Percentiles rank a stretch among this genome's conserved stretches.
These are phyloP conservation scores for Lithospermum erythrorhizon DNA, from an alignment of 257 asterid genomes.

Conservation along the genomic window DNA sequence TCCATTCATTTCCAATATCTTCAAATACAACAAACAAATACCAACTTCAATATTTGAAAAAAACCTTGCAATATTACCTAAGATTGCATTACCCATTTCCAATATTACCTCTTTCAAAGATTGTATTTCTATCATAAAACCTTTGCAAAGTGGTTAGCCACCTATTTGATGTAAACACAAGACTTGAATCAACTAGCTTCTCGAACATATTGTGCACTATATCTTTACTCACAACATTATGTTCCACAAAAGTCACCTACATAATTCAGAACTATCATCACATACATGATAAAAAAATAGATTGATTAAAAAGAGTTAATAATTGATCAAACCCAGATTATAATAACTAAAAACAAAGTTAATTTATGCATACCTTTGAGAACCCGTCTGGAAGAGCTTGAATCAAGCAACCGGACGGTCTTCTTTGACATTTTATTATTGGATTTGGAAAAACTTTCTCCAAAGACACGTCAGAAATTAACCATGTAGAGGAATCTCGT, in stretches of 20 bases:
- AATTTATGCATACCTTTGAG: conserved; percentile 23
- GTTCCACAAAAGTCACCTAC: conserved; percentile 59
- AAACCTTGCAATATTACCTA: too few species aligned
- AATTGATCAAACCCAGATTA: too few species aligned
- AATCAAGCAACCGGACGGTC: conserved; percentile 54
- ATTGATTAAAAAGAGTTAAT: too few species aligned
- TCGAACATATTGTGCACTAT: conserved; percentile 15
- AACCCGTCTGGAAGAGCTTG: conserved; percentile 32
- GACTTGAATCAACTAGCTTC: conserved; percentile 17
- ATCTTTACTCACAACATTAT: conserved; percentile 20
- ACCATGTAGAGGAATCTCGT: conserved; percentile 29
- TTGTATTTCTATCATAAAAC: conserved; percentile 23
- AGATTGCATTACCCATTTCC: too few species aligned
- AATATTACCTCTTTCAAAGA: conserved; percentile 9
- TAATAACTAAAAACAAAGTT: too few species aligned
- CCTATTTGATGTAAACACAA: conserved; percentile 34
- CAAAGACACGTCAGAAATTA: conserved; percentile 43
- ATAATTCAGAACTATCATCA: not conserved
- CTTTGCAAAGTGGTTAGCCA: conserved; percentile 44
- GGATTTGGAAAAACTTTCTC: conserved; percentile 36
- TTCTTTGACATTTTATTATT: conserved; percentile 20
- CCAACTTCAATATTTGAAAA: too few species aligned
- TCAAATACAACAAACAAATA: not conserved
- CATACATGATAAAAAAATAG: too few species aligned
- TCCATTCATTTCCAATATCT: conserved; percentile 21